Evolutionary conservation across 345 rosid genomes (phyloP).

Genomic region (Salix arbutifolia): DNA sequence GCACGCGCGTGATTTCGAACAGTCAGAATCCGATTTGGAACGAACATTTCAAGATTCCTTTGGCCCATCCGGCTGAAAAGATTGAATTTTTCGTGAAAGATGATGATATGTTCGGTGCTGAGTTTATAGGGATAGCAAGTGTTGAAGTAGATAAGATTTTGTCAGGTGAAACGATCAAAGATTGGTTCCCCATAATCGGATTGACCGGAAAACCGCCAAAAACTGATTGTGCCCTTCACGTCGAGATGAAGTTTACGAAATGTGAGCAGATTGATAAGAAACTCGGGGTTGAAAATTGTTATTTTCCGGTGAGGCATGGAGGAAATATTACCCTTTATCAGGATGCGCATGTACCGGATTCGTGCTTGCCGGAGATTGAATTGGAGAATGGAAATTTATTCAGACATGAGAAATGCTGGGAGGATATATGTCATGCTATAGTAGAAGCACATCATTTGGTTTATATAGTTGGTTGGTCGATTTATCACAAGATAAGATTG

Average conservation of each 20-base stretch:
- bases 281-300: constrained; percentile 52
- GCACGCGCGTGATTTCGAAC: constrained; percentile 76
- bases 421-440: constrained; percentile 81
- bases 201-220: constrained; percentile 59
- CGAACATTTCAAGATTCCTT: constrained; percentile 58
- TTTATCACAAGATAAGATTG: constrained; percentile 65
- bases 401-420: constrained; percentile 70
- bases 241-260: constrained; percentile 51
- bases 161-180: constrained; percentile 45
- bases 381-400: constrained; percentile 50
- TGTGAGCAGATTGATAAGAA: constrained; percentile 47
- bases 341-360: constrained; percentile 69
- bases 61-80: constrained; percentile 62
- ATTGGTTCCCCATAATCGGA: constrained; percentile 64
- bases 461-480: constrained; percentile 79
- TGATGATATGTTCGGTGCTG: constrained; percentile 77
- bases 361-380: constrained; percentile 44
- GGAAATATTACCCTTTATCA: constrained; percentile 64
- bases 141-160: constrained; percentile 35
- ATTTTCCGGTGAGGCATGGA: constrained; percentile 66
- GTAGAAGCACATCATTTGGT: constrained; percentile 84
- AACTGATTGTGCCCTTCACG: constrained; percentile 51
- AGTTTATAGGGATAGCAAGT: constrained; percentile 55
- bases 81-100: constrained; percentile 78
- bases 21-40: constrained; percentile 62